These are phyloP conservation scores for Globisporangium irregulare DNA, from an alignment of 352 stramenopile genomes.

Conservation along the genomic window DNA sequence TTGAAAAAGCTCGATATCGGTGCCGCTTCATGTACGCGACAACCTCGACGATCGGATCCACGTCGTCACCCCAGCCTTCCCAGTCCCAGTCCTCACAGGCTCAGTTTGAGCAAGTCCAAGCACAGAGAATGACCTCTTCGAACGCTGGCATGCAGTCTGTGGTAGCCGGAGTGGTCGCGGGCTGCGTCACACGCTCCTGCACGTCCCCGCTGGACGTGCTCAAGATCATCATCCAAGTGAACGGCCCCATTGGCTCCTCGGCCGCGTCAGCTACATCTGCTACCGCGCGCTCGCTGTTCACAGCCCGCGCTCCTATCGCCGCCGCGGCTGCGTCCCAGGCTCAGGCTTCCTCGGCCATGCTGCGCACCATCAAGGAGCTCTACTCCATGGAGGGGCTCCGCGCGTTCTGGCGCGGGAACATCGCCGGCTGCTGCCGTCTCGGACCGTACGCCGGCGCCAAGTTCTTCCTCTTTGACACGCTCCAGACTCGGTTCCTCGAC, in stretches of 20 bases:
- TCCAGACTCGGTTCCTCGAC: constrained; percentile 50
- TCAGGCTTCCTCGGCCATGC: constrained; percentile 32
- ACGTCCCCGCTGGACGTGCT: constrained; percentile 81
- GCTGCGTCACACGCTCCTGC: constrained; percentile 78
- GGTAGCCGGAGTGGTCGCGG: constrained; percentile 68
- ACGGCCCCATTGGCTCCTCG: constrained; percentile 27
- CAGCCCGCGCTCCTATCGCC: constrained; percentile 13
- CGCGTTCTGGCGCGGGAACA: constrained; percentile 81
- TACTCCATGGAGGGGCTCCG: constrained; percentile 65
- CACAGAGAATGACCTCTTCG: background rate
- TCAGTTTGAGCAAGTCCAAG: background rate
- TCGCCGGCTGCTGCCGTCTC: constrained; percentile 70
- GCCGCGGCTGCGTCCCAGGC: background rate
- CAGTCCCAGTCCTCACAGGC: background rate
- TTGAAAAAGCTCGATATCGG: background rate
- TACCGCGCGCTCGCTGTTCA: background rate
- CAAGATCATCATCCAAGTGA: constrained; percentile 85
- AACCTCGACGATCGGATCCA: background rate
- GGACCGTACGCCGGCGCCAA: constrained; percentile 77
- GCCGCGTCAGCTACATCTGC: background rate
- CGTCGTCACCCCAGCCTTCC: background rate
- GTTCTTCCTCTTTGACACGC: constrained; percentile 76
- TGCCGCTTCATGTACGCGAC: constrained; percentile 4
- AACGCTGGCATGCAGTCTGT: constrained; percentile 56
- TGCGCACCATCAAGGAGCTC: constrained; percentile 47